These are phyloP conservation scores for thale cress (Arabidopsis thaliana) DNA, from an alignment of 345 rosid species.

Conservation along the genomic window TAIR10.1 NC_003070.9:3136001-3136500, in stretches of 20 bases:
- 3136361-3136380: neutral
- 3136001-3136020: neutral
- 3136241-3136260: neutral
- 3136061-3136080: neutral
- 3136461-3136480: slow-evolving; percentile 77
- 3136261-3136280: neutral
- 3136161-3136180: neutral
- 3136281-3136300: slow-evolving; percentile 17
- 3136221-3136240: neutral
- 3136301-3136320: neutral
- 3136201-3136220: too few species aligned
- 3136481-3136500: slow-evolving; percentile 91
- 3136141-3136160: neutral
- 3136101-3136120: neutral
- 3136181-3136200: too few species aligned
- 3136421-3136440: slow-evolving; percentile 88
- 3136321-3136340: slow-evolving; percentile 13
- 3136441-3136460: slow-evolving; percentile 85
- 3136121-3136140: neutral
- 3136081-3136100: neutral
- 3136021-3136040: neutral
- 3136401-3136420: slow-evolving; percentile 70
- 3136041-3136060: neutral
- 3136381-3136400: slow-evolving; percentile 25
- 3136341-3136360: slow-evolving; percentile 8